phyloP scores from a whole-genome alignment of 345 rosid genomes.

The Xanthoceras sorbifolium region DNA sequence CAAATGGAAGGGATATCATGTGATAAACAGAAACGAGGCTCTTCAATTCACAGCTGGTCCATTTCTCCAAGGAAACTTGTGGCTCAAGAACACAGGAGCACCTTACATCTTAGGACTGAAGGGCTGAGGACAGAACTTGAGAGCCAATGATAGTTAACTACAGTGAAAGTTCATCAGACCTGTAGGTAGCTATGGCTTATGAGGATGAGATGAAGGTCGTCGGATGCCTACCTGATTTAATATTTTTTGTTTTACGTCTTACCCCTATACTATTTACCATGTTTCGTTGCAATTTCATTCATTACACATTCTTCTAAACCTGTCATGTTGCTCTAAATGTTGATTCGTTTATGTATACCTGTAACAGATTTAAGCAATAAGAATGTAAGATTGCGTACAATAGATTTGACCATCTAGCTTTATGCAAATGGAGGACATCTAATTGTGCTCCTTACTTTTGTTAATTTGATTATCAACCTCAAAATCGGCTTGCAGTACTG shows the following conservation, averaged over 20 bases:
- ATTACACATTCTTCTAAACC: neutral
- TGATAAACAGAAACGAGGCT: conserved; percentile 35
- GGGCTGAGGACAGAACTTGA: too few species aligned
- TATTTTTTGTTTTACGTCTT: neutral
- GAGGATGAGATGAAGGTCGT: neutral
- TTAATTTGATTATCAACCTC: neutral
- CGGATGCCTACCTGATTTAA: neutral
- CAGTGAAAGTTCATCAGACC: neutral
- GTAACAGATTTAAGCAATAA: neutral
- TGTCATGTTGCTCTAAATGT: too few species aligned
- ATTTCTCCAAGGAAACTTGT: conserved; percentile 36
- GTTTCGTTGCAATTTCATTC: neutral
- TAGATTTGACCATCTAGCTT: neutral
- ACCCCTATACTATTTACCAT: too few species aligned
- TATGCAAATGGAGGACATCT: neutral
- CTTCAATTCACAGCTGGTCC: conserved; percentile 36
- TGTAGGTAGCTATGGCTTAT: neutral
- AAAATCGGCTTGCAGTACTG: neutral
- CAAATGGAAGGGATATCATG: conserved; percentile 48
- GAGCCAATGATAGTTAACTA: neutral
- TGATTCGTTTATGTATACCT: too few species aligned
- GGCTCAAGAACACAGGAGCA: conserved; percentile 34
- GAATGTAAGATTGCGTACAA: neutral
- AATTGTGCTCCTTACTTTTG: neutral
- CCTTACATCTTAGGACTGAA: conserved; percentile 36